Evolutionary conservation across 371 early-diverging fungal genomes (phyloP), one percentile per base, ranked within the genome.

Genomic region (Nematocida displodere): DNA sequence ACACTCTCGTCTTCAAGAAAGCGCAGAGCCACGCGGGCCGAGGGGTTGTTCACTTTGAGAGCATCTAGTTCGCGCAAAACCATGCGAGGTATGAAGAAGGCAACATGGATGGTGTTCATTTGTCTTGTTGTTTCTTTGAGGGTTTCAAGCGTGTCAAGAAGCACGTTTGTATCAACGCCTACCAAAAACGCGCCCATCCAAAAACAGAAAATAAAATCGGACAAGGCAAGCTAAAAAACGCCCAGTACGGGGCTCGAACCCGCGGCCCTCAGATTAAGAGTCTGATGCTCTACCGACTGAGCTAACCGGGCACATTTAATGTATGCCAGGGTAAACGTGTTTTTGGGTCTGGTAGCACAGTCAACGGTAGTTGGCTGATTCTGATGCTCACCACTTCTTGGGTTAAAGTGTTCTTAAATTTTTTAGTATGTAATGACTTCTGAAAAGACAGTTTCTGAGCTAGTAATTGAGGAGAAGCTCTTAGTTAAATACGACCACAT

Each of bases 231-330:
- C 5, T 13, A 65, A 71, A 66, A 53, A 44, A 15, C 79, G 55
- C 89, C 90, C 89, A 85, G 88, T 86, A 88, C 85, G 90, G 89
- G 91, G 88, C 88, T 90, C 90, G 90, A 91, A 91, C 90, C 90
- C 91, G 85, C 90, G 89, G 88, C 91, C 90, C 89, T 89, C 87
- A 89, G 90, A 89, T 91, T 90, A 91, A 90, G 89, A 91, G 91
- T 89, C 91, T 89, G 88, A 89, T 89, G 91, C 91, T 91, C 91
- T 91, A 88, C 90, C 90, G 89, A 90, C 89, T 91, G 91, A 90
- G 90, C 90, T 91, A 90, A 88, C 89, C 88, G 88, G 90, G 90
- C 56, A 62, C 58, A 56, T 33, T 8, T 24, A 11, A n/a, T n/a
- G n/a, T n/a, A n/a, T n/a, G 24, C 46, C 17, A 44, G n/a, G n/a